phyloP scores from a whole-genome alignment of 768 basidiomycete genomes.

The Boletus edulis region DNA sequence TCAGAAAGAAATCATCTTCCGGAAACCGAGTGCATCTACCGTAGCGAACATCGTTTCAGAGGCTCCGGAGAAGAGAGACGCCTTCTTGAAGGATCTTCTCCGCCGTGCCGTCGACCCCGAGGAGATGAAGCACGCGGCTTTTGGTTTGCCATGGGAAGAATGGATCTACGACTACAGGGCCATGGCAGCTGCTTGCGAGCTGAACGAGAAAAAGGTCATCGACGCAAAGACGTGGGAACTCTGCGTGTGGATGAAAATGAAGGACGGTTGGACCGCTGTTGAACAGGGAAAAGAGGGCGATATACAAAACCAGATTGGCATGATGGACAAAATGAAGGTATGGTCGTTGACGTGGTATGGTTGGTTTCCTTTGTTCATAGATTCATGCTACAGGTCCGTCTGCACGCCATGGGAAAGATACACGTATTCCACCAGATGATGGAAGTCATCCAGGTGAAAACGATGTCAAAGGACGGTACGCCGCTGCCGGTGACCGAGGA shows the following conservation, averaged over 20 bases:
- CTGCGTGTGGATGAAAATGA: constrained; percentile 34
- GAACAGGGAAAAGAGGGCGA: constrained; percentile 27
- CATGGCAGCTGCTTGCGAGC: constrained; percentile 26
- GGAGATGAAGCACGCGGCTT: constrained; percentile 21
- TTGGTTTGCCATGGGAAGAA: constrained; percentile 34
- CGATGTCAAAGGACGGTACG: constrained; percentile 23
- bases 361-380: background rate
- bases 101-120: constrained; percentile 29
- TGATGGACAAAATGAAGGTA: constrained; percentile 33
- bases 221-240: constrained; percentile 25
- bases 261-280: constrained; percentile 26
- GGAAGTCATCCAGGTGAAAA: constrained; percentile 33
- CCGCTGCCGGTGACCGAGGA: constrained; percentile 28
- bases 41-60: constrained; percentile 22
- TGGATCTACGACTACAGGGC: constrained; percentile 31
- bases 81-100: constrained; percentile 23
- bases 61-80: constrained; percentile 27
- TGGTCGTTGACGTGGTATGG: background rate
- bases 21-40: constrained; percentile 28
- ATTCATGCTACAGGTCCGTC: constrained; percentile 18
- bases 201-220: constrained; percentile 20
- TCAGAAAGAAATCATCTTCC: constrained; percentile 27
- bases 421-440: constrained; percentile 33
- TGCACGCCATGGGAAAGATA: constrained; percentile 29
- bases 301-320: constrained; percentile 17